phyloP scores from a whole-genome alignment of 176 grass and related monocot species.

The Poa pratensis region DNA sequence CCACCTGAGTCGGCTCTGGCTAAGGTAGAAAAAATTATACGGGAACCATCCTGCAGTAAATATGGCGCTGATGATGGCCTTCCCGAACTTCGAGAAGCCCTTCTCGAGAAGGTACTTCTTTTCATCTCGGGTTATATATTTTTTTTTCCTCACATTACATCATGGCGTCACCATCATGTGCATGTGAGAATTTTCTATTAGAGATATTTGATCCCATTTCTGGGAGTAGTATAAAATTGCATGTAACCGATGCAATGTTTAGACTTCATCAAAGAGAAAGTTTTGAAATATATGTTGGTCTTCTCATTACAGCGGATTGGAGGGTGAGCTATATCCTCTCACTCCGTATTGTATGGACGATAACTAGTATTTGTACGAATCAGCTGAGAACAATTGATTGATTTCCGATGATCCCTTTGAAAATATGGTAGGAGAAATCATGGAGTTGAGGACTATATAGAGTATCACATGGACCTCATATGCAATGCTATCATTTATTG shows the following conservation, averaged over 20 bases:
- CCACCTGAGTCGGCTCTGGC: slow-evolving; percentile 75
- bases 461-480: background rate
- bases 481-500: background rate
- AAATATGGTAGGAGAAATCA: background rate
- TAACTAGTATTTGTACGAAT: slow-evolving; percentile 20
- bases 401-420: background rate
- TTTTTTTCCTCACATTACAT: background rate
- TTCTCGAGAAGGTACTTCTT: slow-evolving; percentile 81
- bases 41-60: slow-evolving; percentile 70
- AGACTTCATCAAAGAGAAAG: slow-evolving; percentile 2
- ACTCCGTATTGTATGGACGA: background rate
- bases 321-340: slow-evolving; percentile 4
- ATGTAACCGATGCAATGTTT: background rate
- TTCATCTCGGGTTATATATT: slow-evolving; percentile 1
- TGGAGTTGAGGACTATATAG: slow-evolving; percentile 15
- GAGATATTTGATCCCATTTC: slow-evolving; percentile 1
- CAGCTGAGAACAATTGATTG: background rate
- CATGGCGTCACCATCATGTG: slow-evolving; percentile 3
- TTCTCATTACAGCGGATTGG: background rate
- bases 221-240: slow-evolving; percentile 2
- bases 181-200: slow-evolving; percentile 5
- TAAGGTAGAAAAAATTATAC: slow-evolving; percentile 73
- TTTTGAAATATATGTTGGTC: background rate
- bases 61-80: slow-evolving; percentile 96
- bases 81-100: slow-evolving; percentile 81